Percentiles rank a stretch among this genome's conserved stretches.
Conservation (phyloP, 116 monocot species). For the Iris pallida region DNA sequence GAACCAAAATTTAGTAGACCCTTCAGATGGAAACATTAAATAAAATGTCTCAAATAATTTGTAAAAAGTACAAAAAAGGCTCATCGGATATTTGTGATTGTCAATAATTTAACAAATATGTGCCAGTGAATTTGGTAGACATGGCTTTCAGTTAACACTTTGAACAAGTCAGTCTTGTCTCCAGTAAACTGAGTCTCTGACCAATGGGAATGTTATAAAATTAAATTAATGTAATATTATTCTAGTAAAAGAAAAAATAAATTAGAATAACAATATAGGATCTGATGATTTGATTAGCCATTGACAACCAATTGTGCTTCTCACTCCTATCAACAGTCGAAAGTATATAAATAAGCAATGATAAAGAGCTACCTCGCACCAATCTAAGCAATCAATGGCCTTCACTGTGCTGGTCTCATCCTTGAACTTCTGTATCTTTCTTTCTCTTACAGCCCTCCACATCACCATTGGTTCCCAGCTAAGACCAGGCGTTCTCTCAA, state of each 20-base stretch:
- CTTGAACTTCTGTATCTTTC: constrained; percentile 20
- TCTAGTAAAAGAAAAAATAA: not conserved
- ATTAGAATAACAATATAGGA: not conserved
- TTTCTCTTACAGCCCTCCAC: constrained; percentile 39
- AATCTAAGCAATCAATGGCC: constrained; percentile 39
- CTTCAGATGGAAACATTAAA: not conserved
- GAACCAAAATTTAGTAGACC: not conserved
- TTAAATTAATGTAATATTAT: not conserved
- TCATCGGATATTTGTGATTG: not conserved
- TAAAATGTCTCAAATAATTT: not conserved
- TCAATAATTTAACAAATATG: not conserved
- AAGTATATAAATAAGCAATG: not conserved
- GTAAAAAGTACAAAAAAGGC: not conserved
- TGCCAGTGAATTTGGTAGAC: not conserved
- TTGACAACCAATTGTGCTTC: not conserved
- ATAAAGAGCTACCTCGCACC: constrained; percentile 29
- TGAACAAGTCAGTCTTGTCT: not conserved
- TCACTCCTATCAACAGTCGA: not conserved
- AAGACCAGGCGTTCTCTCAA: constrained; percentile 41
- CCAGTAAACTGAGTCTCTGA: not conserved
- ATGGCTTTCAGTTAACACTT: not conserved
- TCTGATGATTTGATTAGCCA: not conserved
- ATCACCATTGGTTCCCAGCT: constrained; percentile 65
- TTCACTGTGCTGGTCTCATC: constrained; percentile 15
- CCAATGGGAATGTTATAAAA: not conserved